These are phyloP conservation scores for Psilocybe azurescens DNA, from an alignment of 768 basidiomycete species.

Conservation along the genomic window DNA sequence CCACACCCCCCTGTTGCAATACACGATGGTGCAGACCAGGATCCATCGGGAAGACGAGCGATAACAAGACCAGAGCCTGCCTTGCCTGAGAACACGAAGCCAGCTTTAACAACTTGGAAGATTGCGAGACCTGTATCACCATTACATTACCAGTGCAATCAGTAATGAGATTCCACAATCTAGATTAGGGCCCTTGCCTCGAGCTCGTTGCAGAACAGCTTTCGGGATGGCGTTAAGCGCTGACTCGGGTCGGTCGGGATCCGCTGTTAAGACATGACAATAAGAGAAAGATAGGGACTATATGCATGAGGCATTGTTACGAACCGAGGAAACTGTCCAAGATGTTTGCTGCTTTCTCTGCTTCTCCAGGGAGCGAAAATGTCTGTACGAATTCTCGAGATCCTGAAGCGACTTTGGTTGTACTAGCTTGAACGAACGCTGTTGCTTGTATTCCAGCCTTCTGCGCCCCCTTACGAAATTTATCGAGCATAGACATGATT, in stretches of 20 bases:
- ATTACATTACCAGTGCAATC: conserved; percentile 8
- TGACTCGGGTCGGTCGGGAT: conserved; percentile 85
- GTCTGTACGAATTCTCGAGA: conserved; percentile 82
- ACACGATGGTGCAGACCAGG: conserved; percentile 96
- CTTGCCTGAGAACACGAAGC: conserved; percentile 95
- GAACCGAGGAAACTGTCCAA: conserved; percentile 89
- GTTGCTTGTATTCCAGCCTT: conserved; percentile 85
- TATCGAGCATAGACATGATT: conserved; percentile 61
- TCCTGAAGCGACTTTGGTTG: conserved; percentile 72
- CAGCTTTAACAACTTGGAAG: conserved; percentile 93
- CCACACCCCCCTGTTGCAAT: conserved; percentile 93
- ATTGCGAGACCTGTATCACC: conserved; percentile 78
- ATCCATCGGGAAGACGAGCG: conserved; percentile 91
- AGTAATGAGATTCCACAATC: neutral
- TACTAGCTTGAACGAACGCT: conserved; percentile 71
- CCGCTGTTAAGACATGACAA: conserved; percentile 53
- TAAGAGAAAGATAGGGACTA: conserved; percentile 8
- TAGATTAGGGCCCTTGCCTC: conserved; percentile 55
- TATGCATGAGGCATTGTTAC: conserved; percentile 17
- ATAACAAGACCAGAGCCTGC: conserved; percentile 94
- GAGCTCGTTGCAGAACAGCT: conserved; percentile 84
- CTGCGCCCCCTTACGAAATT: conserved; percentile 79
- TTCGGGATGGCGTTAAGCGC: conserved; percentile 96
- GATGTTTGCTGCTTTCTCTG: conserved; percentile 93
- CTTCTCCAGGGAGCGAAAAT: conserved; percentile 91